Conservation (phyloP, 2,329 filamentous ascomycete species). For the Monilinia aucupariae region DNA sequence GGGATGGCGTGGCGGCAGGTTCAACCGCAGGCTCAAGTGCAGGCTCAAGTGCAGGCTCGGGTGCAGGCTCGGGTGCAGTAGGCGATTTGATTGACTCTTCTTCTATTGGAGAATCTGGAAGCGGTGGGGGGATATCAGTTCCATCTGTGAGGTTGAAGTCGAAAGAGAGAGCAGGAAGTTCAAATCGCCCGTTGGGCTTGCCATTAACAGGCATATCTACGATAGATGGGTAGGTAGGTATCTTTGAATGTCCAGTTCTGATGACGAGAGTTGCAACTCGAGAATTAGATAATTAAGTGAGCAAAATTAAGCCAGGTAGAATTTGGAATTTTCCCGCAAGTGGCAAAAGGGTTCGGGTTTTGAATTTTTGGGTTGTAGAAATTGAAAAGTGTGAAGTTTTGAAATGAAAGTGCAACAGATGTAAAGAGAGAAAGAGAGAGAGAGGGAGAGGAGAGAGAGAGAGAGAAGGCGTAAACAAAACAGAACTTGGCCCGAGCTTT, state of each 20-base stretch:
- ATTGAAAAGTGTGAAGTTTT: neutral
- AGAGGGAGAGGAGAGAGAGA: neutral
- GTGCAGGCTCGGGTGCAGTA: slow-evolving; percentile 15
- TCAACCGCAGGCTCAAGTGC: too few relatives aligned
- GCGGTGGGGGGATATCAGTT: slow-evolving; percentile 36
- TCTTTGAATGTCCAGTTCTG: neutral
- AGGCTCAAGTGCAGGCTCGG: slow-evolving; percentile 14
- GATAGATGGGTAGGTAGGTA: neutral
- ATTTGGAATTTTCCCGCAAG: too few relatives aligned
- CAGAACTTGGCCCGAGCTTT: slow-evolving; percentile 14
- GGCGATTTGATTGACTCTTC: slow-evolving; percentile 22
- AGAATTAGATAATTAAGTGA: neutral
- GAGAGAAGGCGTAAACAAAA: neutral
- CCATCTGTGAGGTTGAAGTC: slow-evolving; percentile 35
- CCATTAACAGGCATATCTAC: slow-evolving; percentile 28
- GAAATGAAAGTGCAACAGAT: neutral
- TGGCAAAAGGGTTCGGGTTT: neutral
- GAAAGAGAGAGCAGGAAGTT: slow-evolving; percentile 33
- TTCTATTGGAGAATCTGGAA: slow-evolving; percentile 34
- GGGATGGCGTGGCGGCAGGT: slow-evolving; percentile 6
- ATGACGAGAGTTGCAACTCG: neutral
- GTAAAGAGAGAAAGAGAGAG: neutral
- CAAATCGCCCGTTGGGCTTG: slow-evolving; percentile 33
- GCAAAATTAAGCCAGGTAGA: too few relatives aligned
- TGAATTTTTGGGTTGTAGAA: too few relatives aligned